Evolutionary conservation across 2,329 filamentous ascomycete genomes (phyloP).

Genomic region (Fusarium zealandicum): DNA sequence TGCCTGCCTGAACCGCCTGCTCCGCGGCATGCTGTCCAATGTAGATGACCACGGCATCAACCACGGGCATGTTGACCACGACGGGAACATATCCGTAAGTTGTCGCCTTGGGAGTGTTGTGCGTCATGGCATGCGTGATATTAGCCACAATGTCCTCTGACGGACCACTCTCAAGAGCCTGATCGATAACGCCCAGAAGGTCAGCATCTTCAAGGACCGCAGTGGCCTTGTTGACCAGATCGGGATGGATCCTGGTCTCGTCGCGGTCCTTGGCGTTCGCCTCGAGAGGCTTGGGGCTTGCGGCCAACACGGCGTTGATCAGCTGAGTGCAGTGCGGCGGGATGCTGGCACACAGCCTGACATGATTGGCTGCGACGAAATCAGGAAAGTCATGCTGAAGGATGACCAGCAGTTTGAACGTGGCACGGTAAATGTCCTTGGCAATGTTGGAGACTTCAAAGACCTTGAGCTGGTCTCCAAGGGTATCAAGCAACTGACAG

Average conservation of each 20-base stretch:
- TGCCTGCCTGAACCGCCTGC: slow-evolving; percentile 63
- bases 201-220: slow-evolving; percentile 61
- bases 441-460: slow-evolving; percentile 71
- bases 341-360: slow-evolving; percentile 80
- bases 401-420: slow-evolving; percentile 81
- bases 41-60: slow-evolving; percentile 85
- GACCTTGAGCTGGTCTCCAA: slow-evolving; percentile 81
- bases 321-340: slow-evolving; percentile 86
- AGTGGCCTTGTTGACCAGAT: slow-evolving; percentile 68
- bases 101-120: slow-evolving; percentile 63
- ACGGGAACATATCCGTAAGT: slow-evolving; percentile 72
- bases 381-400: slow-evolving; percentile 95
- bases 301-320: slow-evolving; percentile 85
- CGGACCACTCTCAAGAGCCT: slow-evolving; percentile 66
- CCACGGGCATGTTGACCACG: slow-evolving; percentile 71
- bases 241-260: slow-evolving; percentile 73
- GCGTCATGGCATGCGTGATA: slow-evolving; percentile 76
- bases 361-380: slow-evolving; percentile 87
- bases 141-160: slow-evolving; percentile 78
- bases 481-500: slow-evolving; percentile 73
- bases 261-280: slow-evolving; percentile 77
- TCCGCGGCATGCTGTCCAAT: slow-evolving; percentile 77
- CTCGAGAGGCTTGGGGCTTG: slow-evolving; percentile 75
- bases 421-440: slow-evolving; percentile 85
- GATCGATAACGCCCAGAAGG: slow-evolving; percentile 66